Evolutionary conservation across 805 yeast species (phyloP).

Genomic region (Wickerhamomyces queroliae): DNA sequence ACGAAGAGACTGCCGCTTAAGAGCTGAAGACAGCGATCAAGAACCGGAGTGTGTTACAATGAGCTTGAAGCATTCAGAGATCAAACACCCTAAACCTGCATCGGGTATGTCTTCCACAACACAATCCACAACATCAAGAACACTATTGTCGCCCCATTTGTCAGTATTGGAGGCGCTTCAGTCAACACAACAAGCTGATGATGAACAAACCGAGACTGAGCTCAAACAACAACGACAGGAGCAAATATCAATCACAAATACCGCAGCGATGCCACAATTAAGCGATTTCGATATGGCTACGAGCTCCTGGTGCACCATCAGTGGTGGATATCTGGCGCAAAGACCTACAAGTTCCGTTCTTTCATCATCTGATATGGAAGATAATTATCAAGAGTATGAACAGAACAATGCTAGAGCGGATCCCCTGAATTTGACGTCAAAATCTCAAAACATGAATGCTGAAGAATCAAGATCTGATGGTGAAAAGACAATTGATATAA

Average conservation of each 20-base stretch:
- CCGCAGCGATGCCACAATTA: background rate
- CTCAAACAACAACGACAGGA: constrained; percentile 5
- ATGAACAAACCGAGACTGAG: background rate
- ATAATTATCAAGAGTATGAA: constrained; percentile 10
- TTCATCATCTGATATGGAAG: constrained; percentile 22
- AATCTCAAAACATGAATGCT: background rate
- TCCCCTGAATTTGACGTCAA: background rate
- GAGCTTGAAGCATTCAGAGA: too few relatives aligned
- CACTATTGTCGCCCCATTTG: constrained; percentile 16
- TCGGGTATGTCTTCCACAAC: too few relatives aligned
- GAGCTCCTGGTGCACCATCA: constrained; percentile 20
- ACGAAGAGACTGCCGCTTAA: too few relatives aligned
- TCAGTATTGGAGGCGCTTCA: constrained; percentile 19
- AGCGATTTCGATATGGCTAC: constrained; percentile 16
- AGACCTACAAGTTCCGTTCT: constrained; percentile 24
- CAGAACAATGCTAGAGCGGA: background rate
- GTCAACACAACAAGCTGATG: background rate
- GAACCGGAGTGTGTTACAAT: too few relatives aligned
- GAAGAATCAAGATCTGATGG: constrained; percentile 16
- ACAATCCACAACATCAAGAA: too few relatives aligned
- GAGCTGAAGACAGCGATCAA: too few relatives aligned
- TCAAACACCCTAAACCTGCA: too few relatives aligned
- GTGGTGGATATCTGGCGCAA: constrained; percentile 9
- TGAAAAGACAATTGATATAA: constrained; percentile 20
- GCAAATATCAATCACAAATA: background rate